Percentiles rank a stretch among this genome's conserved stretches.
Conservation (phyloP, 1,284 basidiomycete genomes). For the Papiliotrema flavescens region DNA sequence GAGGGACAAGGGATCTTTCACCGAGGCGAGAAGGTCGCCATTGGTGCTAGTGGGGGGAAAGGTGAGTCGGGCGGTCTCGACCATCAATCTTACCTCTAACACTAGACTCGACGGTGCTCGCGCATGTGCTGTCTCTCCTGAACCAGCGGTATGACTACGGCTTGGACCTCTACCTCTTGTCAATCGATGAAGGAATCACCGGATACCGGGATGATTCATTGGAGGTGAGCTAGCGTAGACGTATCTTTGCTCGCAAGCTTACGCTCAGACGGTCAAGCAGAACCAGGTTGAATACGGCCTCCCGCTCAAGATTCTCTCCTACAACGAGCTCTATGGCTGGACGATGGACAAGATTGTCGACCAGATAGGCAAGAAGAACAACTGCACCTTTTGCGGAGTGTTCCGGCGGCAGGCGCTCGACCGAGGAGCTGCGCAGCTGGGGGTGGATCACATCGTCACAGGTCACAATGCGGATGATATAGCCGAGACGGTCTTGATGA, state of each 20-base stretch:
- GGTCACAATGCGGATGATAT: conserved; percentile 99
- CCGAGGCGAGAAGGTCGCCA: conserved; percentile 90
- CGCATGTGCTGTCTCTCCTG: conserved; percentile 91
- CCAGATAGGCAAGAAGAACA: conserved; percentile 94
- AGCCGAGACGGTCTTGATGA: conserved; percentile 98
- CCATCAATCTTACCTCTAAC: neutral
- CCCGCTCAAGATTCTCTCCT: conserved; percentile 92
- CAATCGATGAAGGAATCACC: conserved; percentile 98
- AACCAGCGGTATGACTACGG: conserved; percentile 94
- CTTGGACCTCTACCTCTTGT: conserved; percentile 84
- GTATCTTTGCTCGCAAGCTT: neutral
- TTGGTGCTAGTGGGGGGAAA: conserved; percentile 97
- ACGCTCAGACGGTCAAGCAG: conserved; percentile 82
- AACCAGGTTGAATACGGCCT: conserved; percentile 94
- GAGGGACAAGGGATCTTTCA: conserved; percentile 72
- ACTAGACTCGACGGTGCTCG: conserved; percentile 93
- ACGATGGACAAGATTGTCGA: conserved; percentile 97
- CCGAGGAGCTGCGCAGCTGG: conserved; percentile 80
- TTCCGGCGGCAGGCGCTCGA: conserved; percentile 95
- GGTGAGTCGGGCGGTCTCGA: conserved; percentile 54
- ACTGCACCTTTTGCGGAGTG: conserved; percentile 96
- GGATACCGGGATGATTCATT: conserved; percentile 97
- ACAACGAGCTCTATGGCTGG: conserved; percentile 97
- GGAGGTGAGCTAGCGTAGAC: conserved; percentile 64
- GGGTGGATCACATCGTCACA: conserved; percentile 96